These are phyloP conservation scores for Solanum chiquidenum DNA, from an alignment of 257 asterid genomes.

Conservation along the genomic window DNA sequence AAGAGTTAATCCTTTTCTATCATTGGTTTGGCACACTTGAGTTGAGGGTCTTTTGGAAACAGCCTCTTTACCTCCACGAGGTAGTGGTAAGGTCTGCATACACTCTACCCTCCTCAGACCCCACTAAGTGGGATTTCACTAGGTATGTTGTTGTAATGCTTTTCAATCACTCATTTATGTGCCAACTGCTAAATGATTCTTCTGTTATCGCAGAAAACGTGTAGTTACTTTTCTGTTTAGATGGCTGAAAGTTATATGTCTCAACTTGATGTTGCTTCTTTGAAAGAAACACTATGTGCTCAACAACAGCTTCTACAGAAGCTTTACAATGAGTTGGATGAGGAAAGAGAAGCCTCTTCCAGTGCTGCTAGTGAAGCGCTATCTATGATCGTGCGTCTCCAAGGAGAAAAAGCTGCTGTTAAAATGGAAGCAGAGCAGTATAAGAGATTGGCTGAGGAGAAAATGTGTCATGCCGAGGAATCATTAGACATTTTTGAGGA, in stretches of 20 bases:
- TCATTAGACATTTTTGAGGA: slow-evolving; percentile 73
- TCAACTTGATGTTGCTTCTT: slow-evolving; percentile 26
- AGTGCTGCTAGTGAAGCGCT: slow-evolving; percentile 80
- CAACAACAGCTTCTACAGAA: slow-evolving; percentile 74
- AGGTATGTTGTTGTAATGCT: neutral
- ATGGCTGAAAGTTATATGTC: slow-evolving; percentile 47
- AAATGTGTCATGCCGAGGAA: slow-evolving; percentile 76
- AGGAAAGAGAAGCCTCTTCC: slow-evolving; percentile 82
- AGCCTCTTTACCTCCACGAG: neutral
- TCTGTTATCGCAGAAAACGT: neutral
- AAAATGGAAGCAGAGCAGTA: slow-evolving; percentile 91
- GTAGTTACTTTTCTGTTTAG: neutral
- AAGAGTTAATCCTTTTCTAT: neutral
- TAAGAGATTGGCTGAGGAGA: slow-evolving; percentile 77
- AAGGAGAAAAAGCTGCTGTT: slow-evolving; percentile 79
- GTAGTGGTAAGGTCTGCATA: neutral
- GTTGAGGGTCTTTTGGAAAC: neutral
- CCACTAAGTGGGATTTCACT: neutral
- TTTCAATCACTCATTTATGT: neutral
- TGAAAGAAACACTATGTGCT: slow-evolving; percentile 61
- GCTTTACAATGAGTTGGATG: slow-evolving; percentile 76
- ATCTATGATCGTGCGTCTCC: slow-evolving; percentile 67
- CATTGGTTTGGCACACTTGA: neutral
- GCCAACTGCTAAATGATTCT: neutral
- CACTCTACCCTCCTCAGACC: neutral